Evolutionary conservation across 768 basidiomycete species (phyloP), one percentile per base, ranked within the genome.

Genomic region (Leccinellum rugosiceps): DNA sequence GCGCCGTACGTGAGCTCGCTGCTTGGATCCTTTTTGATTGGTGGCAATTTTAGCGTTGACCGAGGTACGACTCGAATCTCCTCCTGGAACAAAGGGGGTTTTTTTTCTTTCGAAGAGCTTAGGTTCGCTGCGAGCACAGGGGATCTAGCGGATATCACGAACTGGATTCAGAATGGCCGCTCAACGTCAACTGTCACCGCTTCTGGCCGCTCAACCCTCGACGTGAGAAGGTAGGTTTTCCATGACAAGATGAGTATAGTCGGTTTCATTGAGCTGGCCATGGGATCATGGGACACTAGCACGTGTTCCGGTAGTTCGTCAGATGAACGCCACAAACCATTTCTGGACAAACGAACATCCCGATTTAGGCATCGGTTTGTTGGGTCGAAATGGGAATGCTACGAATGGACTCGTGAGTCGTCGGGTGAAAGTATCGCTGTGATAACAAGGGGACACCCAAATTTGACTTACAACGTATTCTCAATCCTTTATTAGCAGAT

Each of bases 381-480:
- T 41, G n/a, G n/a, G 43, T 64, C 49, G 53, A 68, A 63, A 68
- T 59, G 69, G 65, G 50, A 64, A 63, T 50, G 50, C 7, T 3
- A 17, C 28, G 32, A 50, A 23, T 21, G 35, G 54, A 55, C 3
- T 35, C 34, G 25, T n/a, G 25, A 25, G 60, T 63, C 55, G 60
- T 63, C 55, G 58, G 56, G 52, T 53, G 34, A 53, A 52, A 53
- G 45, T 53, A 52, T 13, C 54, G 52, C 25, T 56, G 41, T 47
- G 58, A 53, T 4, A 5, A 71, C 65, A 71, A 71, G 64, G 67
- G 67, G 58, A 66, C 48, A 11, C 41, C 70, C 68, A 70, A 65
- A 72, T 72, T 7, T 6, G 68, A 61, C 32, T 41, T 23, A 70
- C 55, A 66, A 66, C 52, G 64, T 55, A 56, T 56, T 46, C 4